A percentile compares a stretch with the other conserved stretches of the same genome.
Evolutionary conservation across 2,329 filamentous ascomycete genomes (phyloP).

Genomic region (Phyllosticta ampelicida): DNA sequence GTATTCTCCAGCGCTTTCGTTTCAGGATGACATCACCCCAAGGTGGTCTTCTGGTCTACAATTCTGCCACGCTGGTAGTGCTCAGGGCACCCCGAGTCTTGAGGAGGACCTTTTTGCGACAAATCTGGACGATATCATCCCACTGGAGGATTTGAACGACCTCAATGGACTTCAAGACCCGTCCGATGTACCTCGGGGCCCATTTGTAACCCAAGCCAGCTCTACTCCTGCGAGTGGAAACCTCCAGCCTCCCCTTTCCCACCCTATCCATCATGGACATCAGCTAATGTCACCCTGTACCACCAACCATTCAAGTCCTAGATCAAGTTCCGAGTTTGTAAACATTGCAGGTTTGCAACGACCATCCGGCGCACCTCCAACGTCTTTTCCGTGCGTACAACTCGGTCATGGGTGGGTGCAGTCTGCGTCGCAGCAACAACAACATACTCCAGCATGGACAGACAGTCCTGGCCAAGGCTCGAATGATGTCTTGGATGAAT

Average conservation of each 20-base stretch:
- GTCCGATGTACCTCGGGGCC: background rate
- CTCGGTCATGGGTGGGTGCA: background rate
- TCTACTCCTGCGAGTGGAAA: constrained; percentile 3
- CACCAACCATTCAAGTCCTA: constrained; percentile 28
- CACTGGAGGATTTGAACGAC: background rate
- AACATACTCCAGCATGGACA: constrained; percentile 27
- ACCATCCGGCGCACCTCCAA: background rate
- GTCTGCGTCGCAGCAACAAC: constrained; percentile 16
- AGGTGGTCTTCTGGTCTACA: constrained; percentile 22
- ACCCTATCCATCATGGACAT: constrained; percentile 14
- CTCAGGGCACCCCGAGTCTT: constrained; percentile 20
- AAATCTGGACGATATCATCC: background rate
- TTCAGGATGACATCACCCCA: constrained; percentile 26
- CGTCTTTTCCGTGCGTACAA: background rate
- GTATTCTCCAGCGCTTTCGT: constrained; percentile 27
- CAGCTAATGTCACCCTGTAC: constrained; percentile 26
- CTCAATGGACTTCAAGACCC: background rate
- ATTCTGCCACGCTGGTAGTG: background rate
- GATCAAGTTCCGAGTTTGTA: constrained; percentile 13
- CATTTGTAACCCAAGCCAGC: background rate
- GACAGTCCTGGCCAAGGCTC: constrained; percentile 24
- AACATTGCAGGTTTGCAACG: background rate
- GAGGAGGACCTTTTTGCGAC: background rate
- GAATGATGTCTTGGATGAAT: constrained; percentile 20
- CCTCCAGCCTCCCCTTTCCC: constrained; percentile 1